Evolutionary conservation across 306 rosid genomes (phyloP), one percentile per base, ranked within the genome.

Genomic region (Pachyrhizus erosus): DNA sequence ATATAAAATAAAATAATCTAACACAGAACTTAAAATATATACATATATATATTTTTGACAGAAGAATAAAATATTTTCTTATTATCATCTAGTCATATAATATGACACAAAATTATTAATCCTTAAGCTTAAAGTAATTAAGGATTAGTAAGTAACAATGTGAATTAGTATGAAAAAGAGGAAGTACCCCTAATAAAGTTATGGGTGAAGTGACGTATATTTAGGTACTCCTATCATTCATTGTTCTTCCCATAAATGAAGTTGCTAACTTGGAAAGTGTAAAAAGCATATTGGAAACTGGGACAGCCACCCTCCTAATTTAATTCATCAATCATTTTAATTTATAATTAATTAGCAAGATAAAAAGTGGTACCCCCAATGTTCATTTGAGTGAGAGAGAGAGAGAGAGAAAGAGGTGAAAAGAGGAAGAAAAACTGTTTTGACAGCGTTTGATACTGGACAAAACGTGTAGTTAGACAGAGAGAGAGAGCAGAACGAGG

Each of bases 361-460:
- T 37, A 40, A 76, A 51, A 51, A 10, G n/a, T 77, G 65, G n/a
- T 64, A 11, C 33, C 11, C 26, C 40, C 10, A 15, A 23, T 10
- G 13, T 13, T 18, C 2, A 5, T 49, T n/a, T 0, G 33, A 33
- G 52, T 37, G 65, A 49, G 49, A 66, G 51, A 26, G 13, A 64
- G 29, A 33, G 52, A 52, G 65, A 49, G 49, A 66, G 51, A 26
- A 8, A 64, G 29, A 66, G 75, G 74, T 79, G 43, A 48, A 66
- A 60, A 46, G 23, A 15, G 42, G 69, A 45, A 66, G 26, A 54
- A 51, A 73, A 66, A 85, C 76, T 52, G 80, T 48, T 48, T 77
- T 73, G 82, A 84, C 66, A 75, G 74, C 64, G 70, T 77, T 82
- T 39, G 83, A 71, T 29, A 71, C 62, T 55, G 83, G 39, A 65